A percentile compares a stretch with the other conserved stretches of the same genome.
Conservation (phyloP, 164 flowering plant genomes). For the Nymphaea thermarum region DNA sequence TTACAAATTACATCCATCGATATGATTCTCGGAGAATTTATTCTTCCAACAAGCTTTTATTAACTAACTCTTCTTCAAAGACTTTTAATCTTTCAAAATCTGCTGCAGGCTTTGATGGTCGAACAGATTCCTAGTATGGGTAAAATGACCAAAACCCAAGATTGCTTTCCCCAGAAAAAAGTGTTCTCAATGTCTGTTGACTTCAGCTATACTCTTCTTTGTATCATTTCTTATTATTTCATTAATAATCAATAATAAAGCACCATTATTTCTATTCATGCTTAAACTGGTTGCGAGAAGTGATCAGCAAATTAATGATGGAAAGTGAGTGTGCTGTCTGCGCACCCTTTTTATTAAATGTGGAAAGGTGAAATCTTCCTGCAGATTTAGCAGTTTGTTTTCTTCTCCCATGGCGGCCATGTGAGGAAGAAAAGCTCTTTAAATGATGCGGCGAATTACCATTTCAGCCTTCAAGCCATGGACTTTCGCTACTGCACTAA, state of each 20-base stretch:
- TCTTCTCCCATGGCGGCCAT: too few species aligned
- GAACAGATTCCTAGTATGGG: not conserved
- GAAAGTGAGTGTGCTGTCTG: not conserved
- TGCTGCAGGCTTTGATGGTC: too few species aligned
- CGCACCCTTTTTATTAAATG: not conserved
- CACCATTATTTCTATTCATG: not conserved
- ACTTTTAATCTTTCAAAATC: too few species aligned
- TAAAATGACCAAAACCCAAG: not conserved
- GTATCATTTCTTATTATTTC: not conserved
- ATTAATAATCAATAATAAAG: not conserved
- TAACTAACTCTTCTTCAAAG: too few species aligned
- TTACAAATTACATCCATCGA: too few species aligned
- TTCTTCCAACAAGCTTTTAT: too few species aligned
- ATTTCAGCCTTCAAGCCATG: too few species aligned
- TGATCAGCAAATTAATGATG: not conserved
- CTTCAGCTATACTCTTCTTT: not conserved
- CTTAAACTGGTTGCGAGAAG: not conserved
- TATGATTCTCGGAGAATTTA: too few species aligned
- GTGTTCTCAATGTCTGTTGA: not conserved
- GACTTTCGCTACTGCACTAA: too few species aligned
- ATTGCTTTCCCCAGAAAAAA: not conserved
- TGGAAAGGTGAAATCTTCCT: not conserved
- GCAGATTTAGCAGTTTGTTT: too few species aligned
- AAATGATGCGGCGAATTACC: too few species aligned
- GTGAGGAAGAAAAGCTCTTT: too few species aligned